These are phyloP conservation scores for Coemansia reversa DNA, from an alignment of 192 early-diverging fungal genomes.

Conservation along the genomic window DNA sequence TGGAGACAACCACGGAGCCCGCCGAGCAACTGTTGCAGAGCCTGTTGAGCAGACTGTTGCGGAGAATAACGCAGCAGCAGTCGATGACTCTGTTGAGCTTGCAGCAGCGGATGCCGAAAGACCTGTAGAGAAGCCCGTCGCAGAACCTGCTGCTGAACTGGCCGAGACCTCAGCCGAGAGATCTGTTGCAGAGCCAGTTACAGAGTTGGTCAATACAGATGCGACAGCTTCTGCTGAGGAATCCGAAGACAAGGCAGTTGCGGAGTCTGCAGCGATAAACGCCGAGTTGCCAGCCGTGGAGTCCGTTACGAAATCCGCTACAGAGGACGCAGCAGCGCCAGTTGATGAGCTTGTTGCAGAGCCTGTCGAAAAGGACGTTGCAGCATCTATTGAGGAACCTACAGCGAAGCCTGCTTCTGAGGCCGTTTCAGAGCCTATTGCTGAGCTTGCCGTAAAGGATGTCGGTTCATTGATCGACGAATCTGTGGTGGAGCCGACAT, in stretches of 20 bases:
- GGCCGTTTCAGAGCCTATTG: too few species aligned
- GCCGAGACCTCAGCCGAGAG: not conserved
- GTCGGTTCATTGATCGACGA: too few species aligned
- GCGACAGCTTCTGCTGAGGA: not conserved
- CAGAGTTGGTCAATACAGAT: not conserved
- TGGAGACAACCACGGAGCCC: not conserved
- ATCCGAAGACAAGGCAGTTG: not conserved
- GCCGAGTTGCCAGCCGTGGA: not conserved
- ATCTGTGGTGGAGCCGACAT: too few species aligned
- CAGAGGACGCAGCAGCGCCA: not conserved
- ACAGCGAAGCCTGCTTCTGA: not conserved
- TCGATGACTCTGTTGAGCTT: not conserved
- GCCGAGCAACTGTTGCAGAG: not conserved
- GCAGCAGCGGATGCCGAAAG: not conserved
- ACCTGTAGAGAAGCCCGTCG: not conserved
- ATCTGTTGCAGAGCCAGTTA: not conserved
- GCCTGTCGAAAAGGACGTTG: not conserved
- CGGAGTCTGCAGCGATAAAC: slow-evolving; percentile 1
- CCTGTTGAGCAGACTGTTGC: not conserved
- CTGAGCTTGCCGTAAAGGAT: not conserved
- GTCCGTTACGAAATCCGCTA: not conserved
- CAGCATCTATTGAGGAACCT: slow-evolving; percentile 4
- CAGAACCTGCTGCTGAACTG: not conserved
- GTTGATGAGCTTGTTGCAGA: not conserved
- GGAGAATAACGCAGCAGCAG: not conserved